A percentile compares a stretch with the other conserved stretches of the same genome.
phyloP scores from a whole-genome alignment of 371 early-diverging fungal species.

The Batkoa obscura region DNA sequence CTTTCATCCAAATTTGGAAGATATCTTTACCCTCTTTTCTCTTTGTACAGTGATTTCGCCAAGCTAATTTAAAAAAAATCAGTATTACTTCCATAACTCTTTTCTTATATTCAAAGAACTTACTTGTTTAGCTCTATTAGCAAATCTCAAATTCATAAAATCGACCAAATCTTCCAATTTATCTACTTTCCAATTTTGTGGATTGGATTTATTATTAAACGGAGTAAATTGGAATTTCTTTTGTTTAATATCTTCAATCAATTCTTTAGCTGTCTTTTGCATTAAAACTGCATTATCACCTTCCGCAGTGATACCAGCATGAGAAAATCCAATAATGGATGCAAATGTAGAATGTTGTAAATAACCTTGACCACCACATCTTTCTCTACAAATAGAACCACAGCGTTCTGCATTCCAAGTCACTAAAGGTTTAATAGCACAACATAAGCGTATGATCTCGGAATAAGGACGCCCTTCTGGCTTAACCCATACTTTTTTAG shows the following conservation, averaged over 20 bases:
- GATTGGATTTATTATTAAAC: slow-evolving; percentile 13
- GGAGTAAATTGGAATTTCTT: slow-evolving; percentile 17
- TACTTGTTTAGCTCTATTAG: slow-evolving; percentile 16
- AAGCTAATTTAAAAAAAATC: slow-evolving; percentile 10
- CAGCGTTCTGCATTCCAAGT: slow-evolving; percentile 46
- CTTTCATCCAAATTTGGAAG: slow-evolving; percentile 52
- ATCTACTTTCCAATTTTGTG: slow-evolving; percentile 19
- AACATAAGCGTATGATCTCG: slow-evolving; percentile 43
- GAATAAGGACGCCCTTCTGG: slow-evolving; percentile 7
- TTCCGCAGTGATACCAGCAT: slow-evolving; percentile 51
- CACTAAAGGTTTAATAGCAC: slow-evolving; percentile 50
- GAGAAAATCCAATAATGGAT: slow-evolving; percentile 21
- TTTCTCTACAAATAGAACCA: slow-evolving; percentile 39
- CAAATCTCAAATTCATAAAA: slow-evolving; percentile 25
- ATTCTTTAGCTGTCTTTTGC: slow-evolving; percentile 54
- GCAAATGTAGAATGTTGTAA: slow-evolving; percentile 32
- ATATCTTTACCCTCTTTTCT: slow-evolving; percentile 18
- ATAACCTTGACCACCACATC: slow-evolving; percentile 58
- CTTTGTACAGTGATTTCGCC: slow-evolving; percentile 21
- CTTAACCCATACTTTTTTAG: slow-evolving; percentile 34
- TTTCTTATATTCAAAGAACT: no score
- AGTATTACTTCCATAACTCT: no score
- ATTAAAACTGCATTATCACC: slow-evolving; percentile 51
- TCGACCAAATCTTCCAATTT: slow-evolving; percentile 18
- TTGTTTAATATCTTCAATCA: slow-evolving; percentile 26